These are phyloP conservation scores for Arthrobotrys musiformis DNA, from an alignment of 2,329 filamentous ascomycete species.

Conservation along the genomic window DNA sequence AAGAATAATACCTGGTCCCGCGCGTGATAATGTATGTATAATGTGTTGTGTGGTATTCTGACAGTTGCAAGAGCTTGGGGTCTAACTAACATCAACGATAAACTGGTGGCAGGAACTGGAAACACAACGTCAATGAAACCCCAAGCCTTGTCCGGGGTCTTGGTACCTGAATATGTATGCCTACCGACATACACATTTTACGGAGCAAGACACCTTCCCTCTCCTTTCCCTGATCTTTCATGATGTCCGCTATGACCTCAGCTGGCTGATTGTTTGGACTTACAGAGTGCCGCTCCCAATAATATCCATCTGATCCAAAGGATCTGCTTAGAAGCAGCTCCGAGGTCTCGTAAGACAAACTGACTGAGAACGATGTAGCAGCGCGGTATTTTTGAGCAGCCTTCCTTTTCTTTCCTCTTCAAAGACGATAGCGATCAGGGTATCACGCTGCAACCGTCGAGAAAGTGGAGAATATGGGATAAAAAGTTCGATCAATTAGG, in stretches of 20 bases:
- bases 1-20: no score
- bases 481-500: no score
- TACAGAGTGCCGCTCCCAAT: no score
- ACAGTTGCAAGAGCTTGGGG: no score
- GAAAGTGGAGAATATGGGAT: constrained; percentile 4
- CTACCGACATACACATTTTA: background rate
- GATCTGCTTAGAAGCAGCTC: background rate
- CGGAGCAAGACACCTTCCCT: background rate
- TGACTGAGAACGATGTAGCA: background rate
- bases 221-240: background rate
- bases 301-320: background rate
- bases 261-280: background rate
- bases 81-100: no score
- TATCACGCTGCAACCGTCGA: constrained; percentile 7
- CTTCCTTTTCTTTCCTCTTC: background rate
- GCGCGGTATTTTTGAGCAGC: background rate
- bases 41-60: no score
- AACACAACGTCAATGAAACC: background rate
- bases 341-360: background rate
- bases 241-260: no score
- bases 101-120: background rate
- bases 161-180: background rate
- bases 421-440: background rate
- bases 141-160: background rate
- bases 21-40: no score